Evolutionary conservation across 78 protist genomes (phyloP).

Genomic region (Dictyostelium brefeldianum): DNA sequence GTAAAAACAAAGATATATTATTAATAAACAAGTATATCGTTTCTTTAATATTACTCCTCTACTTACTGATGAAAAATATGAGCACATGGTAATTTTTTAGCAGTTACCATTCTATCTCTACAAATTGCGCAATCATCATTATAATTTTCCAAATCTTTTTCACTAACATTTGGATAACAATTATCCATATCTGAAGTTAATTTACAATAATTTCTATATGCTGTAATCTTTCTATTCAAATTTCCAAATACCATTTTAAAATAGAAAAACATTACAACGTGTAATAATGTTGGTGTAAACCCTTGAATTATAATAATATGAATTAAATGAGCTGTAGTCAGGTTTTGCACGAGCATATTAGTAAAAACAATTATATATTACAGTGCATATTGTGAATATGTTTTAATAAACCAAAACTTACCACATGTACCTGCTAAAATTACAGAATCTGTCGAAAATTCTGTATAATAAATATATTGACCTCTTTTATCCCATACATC

Average conservation of each 20-base stretch:
- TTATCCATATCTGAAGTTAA: conserved; percentile 72
- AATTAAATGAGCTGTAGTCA: conserved; percentile 77
- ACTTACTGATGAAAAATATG: conserved; percentile 87
- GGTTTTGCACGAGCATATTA: too few species aligned
- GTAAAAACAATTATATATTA: too few species aligned
- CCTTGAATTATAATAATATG: conserved; percentile 87
- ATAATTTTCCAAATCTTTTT: conserved; percentile 48
- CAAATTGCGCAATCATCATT: conserved; percentile 90
- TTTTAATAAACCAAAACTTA: conserved; percentile 4
- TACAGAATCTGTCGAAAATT: conserved; percentile 84
- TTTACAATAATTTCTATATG: conserved; percentile 85
- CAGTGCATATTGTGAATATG: too few species aligned
- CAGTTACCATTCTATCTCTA: conserved; percentile 85
- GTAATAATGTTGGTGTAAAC: conserved; percentile 82
- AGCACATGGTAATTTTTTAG: conserved; percentile 85
- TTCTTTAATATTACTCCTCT: not conserved
- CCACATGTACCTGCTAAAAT: conserved; percentile 81
- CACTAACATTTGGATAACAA: conserved; percentile 55
- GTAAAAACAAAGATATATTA: not conserved
- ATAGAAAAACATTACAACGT: conserved; percentile 78
- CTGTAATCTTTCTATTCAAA: conserved; percentile 64
- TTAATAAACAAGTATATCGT: not conserved
- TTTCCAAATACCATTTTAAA: conserved; percentile 67
- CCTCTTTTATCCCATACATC: conserved; percentile 88
- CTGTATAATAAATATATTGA: conserved; percentile 85